These are phyloP conservation scores for Exophiala bonariae DNA, from an alignment of 2,329 filamentous ascomycete genomes.

Conservation along the genomic window DNA sequence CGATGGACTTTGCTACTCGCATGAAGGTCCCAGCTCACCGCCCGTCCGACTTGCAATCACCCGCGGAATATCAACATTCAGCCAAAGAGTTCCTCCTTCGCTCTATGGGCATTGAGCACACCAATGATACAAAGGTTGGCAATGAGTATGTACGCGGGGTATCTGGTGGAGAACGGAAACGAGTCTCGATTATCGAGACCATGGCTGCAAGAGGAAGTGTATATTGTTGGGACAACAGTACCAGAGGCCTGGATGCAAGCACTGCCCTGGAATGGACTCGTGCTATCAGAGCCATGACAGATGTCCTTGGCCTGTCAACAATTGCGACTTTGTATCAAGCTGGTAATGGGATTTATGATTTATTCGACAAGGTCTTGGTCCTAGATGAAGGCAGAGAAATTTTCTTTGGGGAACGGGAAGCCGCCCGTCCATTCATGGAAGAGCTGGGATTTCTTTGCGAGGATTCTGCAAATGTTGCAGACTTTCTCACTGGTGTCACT, in stretches of 20 bases:
- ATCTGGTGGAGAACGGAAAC: conserved; percentile 67
- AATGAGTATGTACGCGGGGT: conserved; percentile 67
- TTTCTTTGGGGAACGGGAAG: conserved; percentile 61
- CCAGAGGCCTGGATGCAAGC: conserved; percentile 65
- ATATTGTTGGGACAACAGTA: conserved; percentile 68
- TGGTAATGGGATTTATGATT: conserved; percentile 67
- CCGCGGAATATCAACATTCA: conserved; percentile 49
- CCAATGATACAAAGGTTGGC: conserved; percentile 65
- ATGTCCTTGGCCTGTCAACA: conserved; percentile 59
- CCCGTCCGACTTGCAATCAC: conserved; percentile 38
- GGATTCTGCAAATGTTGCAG: conserved; percentile 63
- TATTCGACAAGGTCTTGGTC: conserved; percentile 70
- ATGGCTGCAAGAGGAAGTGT: conserved; percentile 60
- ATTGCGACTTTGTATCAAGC: conserved; percentile 70
- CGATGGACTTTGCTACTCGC: conserved; percentile 56
- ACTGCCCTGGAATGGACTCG: conserved; percentile 63
- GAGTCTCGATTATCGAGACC: conserved; percentile 67
- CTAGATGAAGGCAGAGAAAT: conserved; percentile 66
- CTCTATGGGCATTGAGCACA: conserved; percentile 61
- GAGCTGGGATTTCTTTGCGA: conserved; percentile 62
- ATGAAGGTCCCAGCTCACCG: conserved; percentile 55
- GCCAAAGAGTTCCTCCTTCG: conserved; percentile 57
- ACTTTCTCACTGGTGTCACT: conserved; percentile 66
- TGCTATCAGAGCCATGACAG: conserved; percentile 63
- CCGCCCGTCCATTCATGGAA: conserved; percentile 66